Evolutionary conservation across 140 eudicot species (phyloP).

Genomic region (Flaveria floridana): DNA sequence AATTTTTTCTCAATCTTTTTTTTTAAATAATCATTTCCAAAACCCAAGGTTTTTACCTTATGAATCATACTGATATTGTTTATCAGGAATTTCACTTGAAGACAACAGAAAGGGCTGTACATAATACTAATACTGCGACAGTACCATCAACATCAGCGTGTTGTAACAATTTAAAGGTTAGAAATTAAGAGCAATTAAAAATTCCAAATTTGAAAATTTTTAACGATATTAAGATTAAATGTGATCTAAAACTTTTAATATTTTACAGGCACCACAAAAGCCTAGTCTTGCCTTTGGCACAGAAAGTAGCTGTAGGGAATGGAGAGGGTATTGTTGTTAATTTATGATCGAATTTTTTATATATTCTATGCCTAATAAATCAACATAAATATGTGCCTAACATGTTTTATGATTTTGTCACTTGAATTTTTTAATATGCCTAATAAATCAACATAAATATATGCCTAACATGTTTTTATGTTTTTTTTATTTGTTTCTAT

Average conservation of each 20-base stretch:
- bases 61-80: constrained; percentile 22
- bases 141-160: constrained; percentile 43
- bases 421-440: background rate
- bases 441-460: background rate
- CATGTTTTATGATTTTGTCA: background rate
- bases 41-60: constrained; percentile 12
- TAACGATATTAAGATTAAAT: constrained; percentile 1
- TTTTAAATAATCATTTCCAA: constrained; percentile 4
- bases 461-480: background rate
- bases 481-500: background rate
- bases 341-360: background rate
- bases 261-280: constrained; percentile 55
- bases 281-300: constrained; percentile 33
- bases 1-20: background rate
- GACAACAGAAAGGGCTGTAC: constrained; percentile 78
- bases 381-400: background rate
- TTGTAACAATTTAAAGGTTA: constrained; percentile 54
- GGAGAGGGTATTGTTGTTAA: constrained; percentile 46
- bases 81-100: constrained; percentile 79
- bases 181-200: background rate
- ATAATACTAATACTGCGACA: constrained; percentile 49
- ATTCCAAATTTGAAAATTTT: background rate
- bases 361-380: background rate
- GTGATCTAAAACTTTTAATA: constrained; percentile 21
- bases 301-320: constrained; percentile 41